Evolutionary conservation across 169 alveolate genomes (phyloP).

Genomic region (Plasmodium knowlesi): DNA sequence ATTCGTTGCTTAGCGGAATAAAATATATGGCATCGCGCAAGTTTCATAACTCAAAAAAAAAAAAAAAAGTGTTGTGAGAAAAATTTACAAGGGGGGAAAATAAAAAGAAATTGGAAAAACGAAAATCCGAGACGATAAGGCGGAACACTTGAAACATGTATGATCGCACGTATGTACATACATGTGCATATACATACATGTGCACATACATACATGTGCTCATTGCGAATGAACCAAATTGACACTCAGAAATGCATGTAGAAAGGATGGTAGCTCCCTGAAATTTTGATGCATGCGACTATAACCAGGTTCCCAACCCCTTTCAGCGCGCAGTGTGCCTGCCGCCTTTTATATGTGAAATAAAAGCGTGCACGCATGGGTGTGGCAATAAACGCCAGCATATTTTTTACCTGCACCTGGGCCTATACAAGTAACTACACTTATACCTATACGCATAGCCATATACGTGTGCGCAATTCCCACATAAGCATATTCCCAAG

Average conservation of each 20-base stretch:
- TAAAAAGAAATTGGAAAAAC: not conserved
- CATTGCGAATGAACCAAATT: not conserved
- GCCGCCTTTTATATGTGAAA: not conserved
- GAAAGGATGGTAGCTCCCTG: not conserved
- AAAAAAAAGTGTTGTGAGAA: not conserved
- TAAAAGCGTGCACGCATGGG: not conserved
- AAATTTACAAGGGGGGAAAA: not conserved
- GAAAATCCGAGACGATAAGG: not conserved
- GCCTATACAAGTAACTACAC: not conserved
- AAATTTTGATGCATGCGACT: not conserved
- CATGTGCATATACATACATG: not conserved
- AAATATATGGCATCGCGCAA: not conserved
- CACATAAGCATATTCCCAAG: not conserved
- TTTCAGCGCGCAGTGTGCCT: not conserved
- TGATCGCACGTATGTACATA: not conserved
- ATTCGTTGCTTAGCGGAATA: not conserved
- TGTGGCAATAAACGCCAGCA: not conserved
- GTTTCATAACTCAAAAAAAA: not conserved
- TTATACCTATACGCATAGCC: not conserved
- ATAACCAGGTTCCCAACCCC: not conserved
- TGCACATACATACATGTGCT: not conserved
- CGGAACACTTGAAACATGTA: not conserved
- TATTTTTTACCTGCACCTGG: not conserved
- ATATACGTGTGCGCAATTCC: not conserved
- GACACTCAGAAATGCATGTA: not conserved